Evolutionary conservation across 345 rosid species (phyloP).

Genomic region (Citrus unshiu): DNA sequence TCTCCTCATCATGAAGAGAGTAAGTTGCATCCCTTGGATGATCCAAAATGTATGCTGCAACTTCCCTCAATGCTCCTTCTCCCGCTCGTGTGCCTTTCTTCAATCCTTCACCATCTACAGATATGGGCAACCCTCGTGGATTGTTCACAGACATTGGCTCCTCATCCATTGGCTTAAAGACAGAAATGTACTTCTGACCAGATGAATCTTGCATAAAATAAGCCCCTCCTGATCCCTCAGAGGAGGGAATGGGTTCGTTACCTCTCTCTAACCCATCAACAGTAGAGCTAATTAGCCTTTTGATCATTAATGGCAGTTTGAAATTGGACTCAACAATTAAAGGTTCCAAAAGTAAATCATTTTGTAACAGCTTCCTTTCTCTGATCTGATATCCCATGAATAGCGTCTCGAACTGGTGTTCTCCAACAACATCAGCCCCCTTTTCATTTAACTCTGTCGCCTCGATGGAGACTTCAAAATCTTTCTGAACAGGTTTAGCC

Average conservation of each 20-base stretch:
- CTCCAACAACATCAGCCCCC: constrained; percentile 16
- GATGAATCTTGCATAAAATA: constrained; percentile 79
- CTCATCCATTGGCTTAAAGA: constrained; percentile 86
- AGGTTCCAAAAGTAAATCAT: constrained; percentile 60
- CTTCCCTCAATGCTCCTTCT: constrained; percentile 85
- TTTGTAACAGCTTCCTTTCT: constrained; percentile 20
- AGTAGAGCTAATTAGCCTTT: constrained; percentile 59
- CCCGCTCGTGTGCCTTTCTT: constrained; percentile 85
- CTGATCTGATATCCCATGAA: constrained; percentile 6
- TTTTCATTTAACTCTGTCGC: constrained; percentile 28
- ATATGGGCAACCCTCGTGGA: constrained; percentile 57
- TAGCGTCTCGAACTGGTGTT: constrained; percentile 16
- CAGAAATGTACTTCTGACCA: constrained; percentile 57
- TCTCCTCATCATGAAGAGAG: constrained; percentile 29
- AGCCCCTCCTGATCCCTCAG: constrained; percentile 86
- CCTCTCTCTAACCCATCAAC: constrained; percentile 62
- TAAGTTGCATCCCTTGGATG: constrained; percentile 46
- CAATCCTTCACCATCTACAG: constrained; percentile 73
- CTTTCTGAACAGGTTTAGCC: constrained; percentile 43
- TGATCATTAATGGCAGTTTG: constrained; percentile 37
- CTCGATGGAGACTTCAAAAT: constrained; percentile 53
- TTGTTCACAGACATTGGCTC: constrained; percentile 90
- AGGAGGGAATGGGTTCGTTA: constrained; percentile 55
- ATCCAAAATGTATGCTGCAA: constrained; percentile 84
- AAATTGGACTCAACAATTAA: constrained; percentile 34